These are phyloP conservation scores for Suzukiozyma palmioleophila DNA, from an alignment of 1,139 yeast genomes.

Conservation along the genomic window DNA sequence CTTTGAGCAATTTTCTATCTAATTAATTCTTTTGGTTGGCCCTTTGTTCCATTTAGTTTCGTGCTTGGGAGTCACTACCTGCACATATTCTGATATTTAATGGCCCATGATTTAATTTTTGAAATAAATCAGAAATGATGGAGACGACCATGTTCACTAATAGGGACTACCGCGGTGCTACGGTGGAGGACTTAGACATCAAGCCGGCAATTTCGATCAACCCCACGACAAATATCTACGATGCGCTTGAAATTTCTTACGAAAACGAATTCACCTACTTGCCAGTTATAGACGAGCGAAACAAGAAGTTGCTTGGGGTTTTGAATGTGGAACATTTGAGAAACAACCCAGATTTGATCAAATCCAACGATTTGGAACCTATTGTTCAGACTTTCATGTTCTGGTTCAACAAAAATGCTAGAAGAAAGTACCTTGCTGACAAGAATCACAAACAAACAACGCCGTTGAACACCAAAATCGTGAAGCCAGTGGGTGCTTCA, in stretches of 20 bases:
- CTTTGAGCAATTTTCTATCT: too few relatives aligned
- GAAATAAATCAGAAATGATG: background rate
- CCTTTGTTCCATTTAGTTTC: too few relatives aligned
- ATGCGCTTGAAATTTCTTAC: constrained; percentile 47
- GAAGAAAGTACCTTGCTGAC: constrained; percentile 27
- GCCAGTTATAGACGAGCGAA: constrained; percentile 51
- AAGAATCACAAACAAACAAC: constrained; percentile 15
- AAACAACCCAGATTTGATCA: constrained; percentile 17
- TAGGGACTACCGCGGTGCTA: constrained; percentile 48
- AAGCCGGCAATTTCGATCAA: constrained; percentile 57
- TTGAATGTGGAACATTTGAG: constrained; percentile 47
- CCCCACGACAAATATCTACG: constrained; percentile 46
- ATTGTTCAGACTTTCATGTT: constrained; percentile 37
- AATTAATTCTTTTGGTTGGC: too few relatives aligned
- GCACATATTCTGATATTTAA: too few relatives aligned
- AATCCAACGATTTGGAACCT: constrained; percentile 24
- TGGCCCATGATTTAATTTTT: too few relatives aligned
- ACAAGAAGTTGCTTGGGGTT: constrained; percentile 52
- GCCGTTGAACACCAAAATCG: constrained; percentile 24
- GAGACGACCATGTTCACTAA: constrained; percentile 1
- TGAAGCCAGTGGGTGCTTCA: constrained; percentile 25
- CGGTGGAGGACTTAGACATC: constrained; percentile 59
- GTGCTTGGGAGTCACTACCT: too few relatives aligned
- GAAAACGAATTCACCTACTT: constrained; percentile 56
- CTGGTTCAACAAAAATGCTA: constrained; percentile 40